phyloP scores from a whole-genome alignment of 2,329 filamentous ascomycete species.

The Pseudocercospora macadamiae region DNA sequence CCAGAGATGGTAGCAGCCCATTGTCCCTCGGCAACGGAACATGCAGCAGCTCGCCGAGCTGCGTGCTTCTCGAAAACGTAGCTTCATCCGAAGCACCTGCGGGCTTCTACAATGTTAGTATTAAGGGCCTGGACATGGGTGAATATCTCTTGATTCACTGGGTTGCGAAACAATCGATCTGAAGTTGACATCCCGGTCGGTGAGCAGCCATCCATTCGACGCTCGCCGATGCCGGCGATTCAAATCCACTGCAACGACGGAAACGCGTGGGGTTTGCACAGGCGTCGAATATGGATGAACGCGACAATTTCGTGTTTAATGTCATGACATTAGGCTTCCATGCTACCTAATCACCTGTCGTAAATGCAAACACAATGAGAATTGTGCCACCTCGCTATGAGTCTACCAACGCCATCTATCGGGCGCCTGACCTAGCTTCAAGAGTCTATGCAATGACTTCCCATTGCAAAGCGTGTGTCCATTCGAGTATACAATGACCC shows the following conservation, averaged over 20 bases:
- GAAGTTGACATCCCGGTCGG: too few relatives aligned
- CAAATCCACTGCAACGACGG: neutral
- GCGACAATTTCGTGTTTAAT: neutral
- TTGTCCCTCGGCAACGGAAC: too few relatives aligned
- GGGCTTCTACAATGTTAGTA: too few relatives aligned
- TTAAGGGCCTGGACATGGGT: too few relatives aligned
- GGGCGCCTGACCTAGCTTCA: neutral
- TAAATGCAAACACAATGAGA: conserved; percentile 3
- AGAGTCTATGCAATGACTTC: conserved; percentile 4
- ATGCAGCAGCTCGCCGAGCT: too few relatives aligned
- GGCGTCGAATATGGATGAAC: neutral
- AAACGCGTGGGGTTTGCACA: neutral
- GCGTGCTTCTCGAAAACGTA: too few relatives aligned
- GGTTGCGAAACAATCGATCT: too few relatives aligned
- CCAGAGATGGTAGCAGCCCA: too few relatives aligned
- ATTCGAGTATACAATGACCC: conserved; percentile 8
- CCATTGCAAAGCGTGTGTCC: neutral
- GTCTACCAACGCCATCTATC: neutral
- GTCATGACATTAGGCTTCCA: conserved; percentile 5
- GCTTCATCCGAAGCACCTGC: too few relatives aligned
- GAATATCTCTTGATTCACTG: too few relatives aligned
- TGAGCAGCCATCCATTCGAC: too few relatives aligned
- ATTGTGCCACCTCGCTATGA: neutral
- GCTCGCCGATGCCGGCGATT: neutral
- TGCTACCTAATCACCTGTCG: conserved; percentile 5